Conservation (phyloP, 345 rosid species). For the Angophora floribunda region DNA sequence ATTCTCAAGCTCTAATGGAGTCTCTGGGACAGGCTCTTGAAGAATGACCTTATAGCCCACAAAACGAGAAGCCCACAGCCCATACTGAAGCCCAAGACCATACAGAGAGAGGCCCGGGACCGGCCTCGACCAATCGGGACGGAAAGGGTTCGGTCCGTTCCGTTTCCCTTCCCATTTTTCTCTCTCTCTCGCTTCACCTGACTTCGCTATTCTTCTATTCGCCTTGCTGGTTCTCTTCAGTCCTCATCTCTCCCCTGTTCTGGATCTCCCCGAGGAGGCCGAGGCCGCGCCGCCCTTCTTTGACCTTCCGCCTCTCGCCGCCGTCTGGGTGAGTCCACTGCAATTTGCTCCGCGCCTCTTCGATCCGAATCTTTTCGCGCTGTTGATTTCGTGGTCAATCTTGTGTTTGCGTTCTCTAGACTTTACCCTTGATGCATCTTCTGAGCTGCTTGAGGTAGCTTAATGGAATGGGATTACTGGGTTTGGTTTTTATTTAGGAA, state of each 20-base stretch:
- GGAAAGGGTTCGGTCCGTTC: not conserved
- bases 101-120: not conserved
- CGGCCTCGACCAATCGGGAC: not conserved
- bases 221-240: not conserved
- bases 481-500: not conserved
- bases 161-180: not conserved
- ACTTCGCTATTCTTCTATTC: not conserved
- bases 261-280: not conserved
- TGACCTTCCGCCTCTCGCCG: not conserved
- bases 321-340: not conserved
- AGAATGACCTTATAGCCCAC: not conserved
- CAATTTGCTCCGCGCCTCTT: not conserved
- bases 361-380: not conserved
- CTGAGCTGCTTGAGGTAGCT: not conserved
- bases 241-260: not conserved
- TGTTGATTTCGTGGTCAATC: not conserved
- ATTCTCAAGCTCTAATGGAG: not conserved
- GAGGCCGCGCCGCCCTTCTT: not conserved
- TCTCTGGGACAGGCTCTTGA: not conserved
- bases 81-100: fast-evolving
- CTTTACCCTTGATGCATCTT: not conserved
- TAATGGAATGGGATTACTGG: not conserved
- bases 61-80: not conserved
- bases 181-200: not conserved
- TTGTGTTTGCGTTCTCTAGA: not conserved